Base-by-base conservation (phyloP, 345 rosid species). In the Sonneratia caseolaris region DNA sequence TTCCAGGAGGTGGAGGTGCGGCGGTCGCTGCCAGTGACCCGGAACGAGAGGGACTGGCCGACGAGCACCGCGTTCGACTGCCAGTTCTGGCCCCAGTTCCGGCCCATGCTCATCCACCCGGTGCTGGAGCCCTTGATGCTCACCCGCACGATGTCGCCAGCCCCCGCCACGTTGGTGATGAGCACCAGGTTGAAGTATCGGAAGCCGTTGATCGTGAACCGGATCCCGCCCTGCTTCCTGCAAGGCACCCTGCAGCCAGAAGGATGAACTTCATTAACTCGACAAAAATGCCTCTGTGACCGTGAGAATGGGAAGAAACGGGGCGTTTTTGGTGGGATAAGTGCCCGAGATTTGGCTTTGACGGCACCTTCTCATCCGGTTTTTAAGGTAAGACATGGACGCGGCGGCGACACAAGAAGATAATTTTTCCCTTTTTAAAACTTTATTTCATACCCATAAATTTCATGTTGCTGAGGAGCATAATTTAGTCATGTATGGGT, bases 31-130 rank as follows among this genome's bases (percentile, higher is more conserved):
- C 88, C 92, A 49, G 85, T 81, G 77, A 95, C 96, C 62, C 97
- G 78, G 73, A 95, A 92, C 5, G 98, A 91, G 24, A 94, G 89
- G 18, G 97, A 68, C 77, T 94, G 98, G 65, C 98, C 97, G 8
- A 82, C 87, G n/a, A 94, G 82, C 5, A 85, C 84, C 51, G 92
- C 87, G 73, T 91, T 91, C 55, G 97, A 90, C 64, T 93, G 98
- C 98, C 98, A 93, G 76, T 94, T 94, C 70, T 94, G 98, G 37
- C 98, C 98, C 98, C 98, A 94, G 84, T 94, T 94, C 1, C 98
- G 86, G 81, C 97, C 91, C 98, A 94, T 85, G 72, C 80, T 80
- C 73, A 91, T 38, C 98, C 97, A 94, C 1, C 77, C 86, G 0
- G 96, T 92, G 37, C 78, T 82, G n/a, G 89, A 42, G 18, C 98